Base-by-base conservation (phyloP, 2,329 filamentous ascomycete genomes). In the Fusarium redolens region DNA sequence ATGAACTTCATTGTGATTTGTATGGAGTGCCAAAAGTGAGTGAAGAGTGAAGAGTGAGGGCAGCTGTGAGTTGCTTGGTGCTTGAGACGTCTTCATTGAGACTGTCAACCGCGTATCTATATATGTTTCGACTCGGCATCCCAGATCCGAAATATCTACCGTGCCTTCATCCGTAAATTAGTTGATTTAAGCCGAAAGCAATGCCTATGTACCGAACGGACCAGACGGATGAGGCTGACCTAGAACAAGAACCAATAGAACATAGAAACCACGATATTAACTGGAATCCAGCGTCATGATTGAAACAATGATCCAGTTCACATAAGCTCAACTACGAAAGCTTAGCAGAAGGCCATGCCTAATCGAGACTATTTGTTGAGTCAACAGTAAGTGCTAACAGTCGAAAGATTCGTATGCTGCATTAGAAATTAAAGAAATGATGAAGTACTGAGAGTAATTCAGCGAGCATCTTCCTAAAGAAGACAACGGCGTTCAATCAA, bases 281-380 rank as follows among this genome's bases (percentile, higher is more conserved):
- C 28, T 25, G 20, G 25, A 22, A 44, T 56, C 18, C 10, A 28
- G 10, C 31, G 22, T 50, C 41, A 50, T 37, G 7, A 8, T 22
- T 14, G 18, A 58, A 58, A 30, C 31, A 18, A 17, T 5, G 28
- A 22, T 14, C 17, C 20, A 43, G 18, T 6, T 18, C 5, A 9
- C 18, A n/a, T 31, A 22, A 31, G 4, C 12, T 56, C 15, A 56
- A 15, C 25, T 14, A 25, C 15, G 11, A 40, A 11, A 18, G 6
- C 11, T n/a, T 4, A 14, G 6, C 15, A 6, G 11, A 7, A 28
- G 2, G 14, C 18, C 22, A 30, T 35, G 3, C 41, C 41, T 9
- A 17, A 58, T 50, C 5, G 18, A 37, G 41, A 12, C 7, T 6
- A 48, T 57, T 28, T 57, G 54, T 57, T 57, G 41, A 58, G 55